Conservation (phyloP, 768 basidiomycete species). For the Amanita thiersii region DNA sequence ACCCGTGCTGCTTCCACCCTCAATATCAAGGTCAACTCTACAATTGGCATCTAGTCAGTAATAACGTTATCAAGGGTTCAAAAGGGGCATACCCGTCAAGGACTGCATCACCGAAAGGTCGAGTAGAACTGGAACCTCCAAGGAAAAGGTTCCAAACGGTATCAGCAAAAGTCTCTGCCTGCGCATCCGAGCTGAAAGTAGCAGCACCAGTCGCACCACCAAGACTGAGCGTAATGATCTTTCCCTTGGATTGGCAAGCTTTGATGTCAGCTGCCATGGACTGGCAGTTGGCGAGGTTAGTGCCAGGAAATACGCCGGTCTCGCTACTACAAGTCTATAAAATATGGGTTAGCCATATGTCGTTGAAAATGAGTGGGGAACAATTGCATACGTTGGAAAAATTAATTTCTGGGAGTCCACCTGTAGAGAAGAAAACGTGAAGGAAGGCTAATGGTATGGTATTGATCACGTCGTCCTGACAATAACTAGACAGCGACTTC, state of each 20-base stretch:
- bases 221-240: slow-evolving; percentile 38
- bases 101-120: slow-evolving; percentile 58
- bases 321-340: slow-evolving; percentile 42
- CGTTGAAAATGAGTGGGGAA: too few relatives aligned
- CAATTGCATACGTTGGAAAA: slow-evolving; percentile 36
- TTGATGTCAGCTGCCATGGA: slow-evolving; percentile 49
- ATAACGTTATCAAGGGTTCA: neutral
- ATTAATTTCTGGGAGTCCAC: slow-evolving; percentile 50
- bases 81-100: slow-evolving; percentile 44
- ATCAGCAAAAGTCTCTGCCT: slow-evolving; percentile 45
- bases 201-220: slow-evolving; percentile 48
- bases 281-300: slow-evolving; percentile 48
- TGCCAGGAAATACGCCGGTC: slow-evolving; percentile 42
- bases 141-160: slow-evolving; percentile 65
- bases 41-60: neutral
- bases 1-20: slow-evolving; percentile 41
- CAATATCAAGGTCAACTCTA: slow-evolving; percentile 57
- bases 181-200: slow-evolving; percentile 40
- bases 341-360: too few relatives aligned
- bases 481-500: slow-evolving; percentile 41
- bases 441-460: slow-evolving; percentile 57
- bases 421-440: slow-evolving; percentile 49
- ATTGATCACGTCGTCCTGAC: slow-evolving; percentile 52
- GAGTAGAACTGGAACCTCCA: slow-evolving; percentile 45
- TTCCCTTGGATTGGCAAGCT: slow-evolving; percentile 49